These are phyloP conservation scores for Entoloma clypeatum DNA, from an alignment of 1,284 basidiomycete species.

Conservation along the genomic window DNA sequence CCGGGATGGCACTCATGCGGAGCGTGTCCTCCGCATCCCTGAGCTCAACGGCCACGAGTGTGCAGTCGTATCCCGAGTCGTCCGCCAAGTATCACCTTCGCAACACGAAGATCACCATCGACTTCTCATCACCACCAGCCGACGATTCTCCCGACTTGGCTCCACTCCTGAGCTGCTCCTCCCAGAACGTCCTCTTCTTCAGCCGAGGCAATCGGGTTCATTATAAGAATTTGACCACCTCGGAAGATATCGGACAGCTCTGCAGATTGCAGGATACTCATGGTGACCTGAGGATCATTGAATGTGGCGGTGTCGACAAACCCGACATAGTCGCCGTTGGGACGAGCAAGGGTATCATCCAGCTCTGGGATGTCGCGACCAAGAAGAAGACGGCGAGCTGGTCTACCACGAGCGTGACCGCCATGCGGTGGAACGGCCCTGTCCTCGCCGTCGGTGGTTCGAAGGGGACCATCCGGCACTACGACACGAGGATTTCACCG, in stretches of 20 bases:
- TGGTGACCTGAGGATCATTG: constrained; percentile 42
- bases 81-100: constrained; percentile 38
- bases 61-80: constrained; percentile 26
- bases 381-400: constrained; percentile 44
- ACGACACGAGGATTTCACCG: constrained; percentile 45
- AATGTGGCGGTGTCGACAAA: constrained; percentile 37
- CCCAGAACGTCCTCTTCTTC: constrained; percentile 43
- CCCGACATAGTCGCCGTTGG: constrained; percentile 42
- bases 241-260: constrained; percentile 46
- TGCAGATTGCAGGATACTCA: constrained; percentile 44
- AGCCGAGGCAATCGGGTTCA: constrained; percentile 50
- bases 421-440: constrained; percentile 46
- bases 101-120: constrained; percentile 37
- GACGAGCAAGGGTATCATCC: constrained; percentile 45
- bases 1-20: constrained; percentile 30
- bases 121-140: constrained; percentile 32
- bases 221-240: constrained; percentile 42
- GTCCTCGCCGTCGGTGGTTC: constrained; percentile 45
- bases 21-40: constrained; percentile 35
- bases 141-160: constrained; percentile 14
- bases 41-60: constrained; percentile 23
- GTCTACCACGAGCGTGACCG: constrained; percentile 42
- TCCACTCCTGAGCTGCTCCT: constrained; percentile 41
- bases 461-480: constrained; percentile 50
- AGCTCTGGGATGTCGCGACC: constrained; percentile 48